Base-by-base conservation (phyloP, 2,329 filamentous ascomycete species). In the Cladorrhinum sp. region DNA sequence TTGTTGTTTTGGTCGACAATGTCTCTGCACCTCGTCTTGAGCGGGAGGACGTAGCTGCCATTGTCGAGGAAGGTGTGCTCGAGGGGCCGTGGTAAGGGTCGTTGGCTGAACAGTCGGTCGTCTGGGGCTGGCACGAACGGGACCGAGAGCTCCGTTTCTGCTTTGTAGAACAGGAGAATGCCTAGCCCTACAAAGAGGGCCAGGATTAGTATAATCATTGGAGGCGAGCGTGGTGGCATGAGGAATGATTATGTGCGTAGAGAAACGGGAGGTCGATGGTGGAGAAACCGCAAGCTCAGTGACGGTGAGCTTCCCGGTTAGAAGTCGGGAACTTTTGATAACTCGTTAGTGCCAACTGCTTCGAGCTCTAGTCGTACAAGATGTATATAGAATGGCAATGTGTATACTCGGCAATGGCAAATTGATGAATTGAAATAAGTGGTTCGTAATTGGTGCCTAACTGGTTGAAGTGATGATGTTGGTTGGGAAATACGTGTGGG, bases 21-120 rank as follows among this genome's bases (percentile, higher is more conserved):
- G 64, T 87, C 70, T 49, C 86, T 80, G 5, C 87, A 86, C 25
- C 74, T 72, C 1, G 87, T 85, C 55, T 78, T 79, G 48, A 90
- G 75, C 16, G 86, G 86, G 49, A 88, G 77, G 50, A 73, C 69
- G 71, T 83, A 87, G 24, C 74, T 74, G 18, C 73, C 41, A 22
- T 45, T 45, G 18, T 67, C 62, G 60, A 57, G 61, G 60, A 75
- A 75, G 10, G 74, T 74, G 48, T 75, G 68, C 51, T 78, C 70
- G 32, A 74, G 67, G n/a, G 80, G 78, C 0, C 76, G 72, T 2
- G 74, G 77, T 25, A 85, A 73, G 4, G 80, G 77, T n/a, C 72
- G 75, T 68, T 83, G 72, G 62, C 75, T 74, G 68, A 85, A 85
- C 18, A 74, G 72, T 24, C 72, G 70, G 32, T 78, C 76, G 22